Conservation (phyloP, 1,284 basidiomycete genomes). For the Coriolopsis trogii region DNA sequence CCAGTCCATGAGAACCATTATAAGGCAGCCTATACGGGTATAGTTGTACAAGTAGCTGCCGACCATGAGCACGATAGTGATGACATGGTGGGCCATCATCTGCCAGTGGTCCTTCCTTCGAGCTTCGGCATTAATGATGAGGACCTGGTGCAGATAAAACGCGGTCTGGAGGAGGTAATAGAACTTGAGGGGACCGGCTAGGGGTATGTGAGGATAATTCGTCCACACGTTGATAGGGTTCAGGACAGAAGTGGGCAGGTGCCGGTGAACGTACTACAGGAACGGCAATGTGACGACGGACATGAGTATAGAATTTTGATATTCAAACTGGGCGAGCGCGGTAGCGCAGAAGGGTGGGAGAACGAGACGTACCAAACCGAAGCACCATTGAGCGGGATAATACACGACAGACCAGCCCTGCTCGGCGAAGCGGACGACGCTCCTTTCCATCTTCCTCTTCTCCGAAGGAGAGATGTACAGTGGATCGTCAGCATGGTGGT, state of each 20-base stretch:
- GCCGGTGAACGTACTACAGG: slow-evolving; percentile 79
- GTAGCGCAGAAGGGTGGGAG: slow-evolving; percentile 14
- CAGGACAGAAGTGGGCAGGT: slow-evolving; percentile 70
- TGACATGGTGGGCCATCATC: slow-evolving; percentile 96
- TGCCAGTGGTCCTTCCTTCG: slow-evolving; percentile 91
- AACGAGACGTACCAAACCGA: slow-evolving; percentile 77
- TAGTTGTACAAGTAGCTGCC: slow-evolving; percentile 84
- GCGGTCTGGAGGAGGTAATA: slow-evolving; percentile 94
- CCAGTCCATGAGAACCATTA: slow-evolving; percentile 92
- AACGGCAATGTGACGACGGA: too few relatives aligned
- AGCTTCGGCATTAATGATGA: slow-evolving; percentile 94
- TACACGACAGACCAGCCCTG: slow-evolving; percentile 92
- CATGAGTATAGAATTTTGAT: too few relatives aligned
- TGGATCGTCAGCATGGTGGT: slow-evolving; percentile 34
- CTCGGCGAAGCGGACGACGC: slow-evolving; percentile 88
- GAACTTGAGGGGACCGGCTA: slow-evolving; percentile 82
- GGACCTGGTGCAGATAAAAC: slow-evolving; percentile 91
- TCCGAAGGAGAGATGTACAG: slow-evolving; percentile 38
- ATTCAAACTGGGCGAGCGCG: not conserved
- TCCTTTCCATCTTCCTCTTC: slow-evolving; percentile 63
- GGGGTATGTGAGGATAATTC: slow-evolving; percentile 80
- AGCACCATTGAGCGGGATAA: slow-evolving; percentile 73
- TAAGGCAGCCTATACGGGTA: slow-evolving; percentile 85
- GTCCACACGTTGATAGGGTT: slow-evolving; percentile 78
- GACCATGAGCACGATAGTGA: slow-evolving; percentile 82